phyloP scores from a whole-genome alignment of 169 alveolate species.

The Miamiensis avidus region DNA sequence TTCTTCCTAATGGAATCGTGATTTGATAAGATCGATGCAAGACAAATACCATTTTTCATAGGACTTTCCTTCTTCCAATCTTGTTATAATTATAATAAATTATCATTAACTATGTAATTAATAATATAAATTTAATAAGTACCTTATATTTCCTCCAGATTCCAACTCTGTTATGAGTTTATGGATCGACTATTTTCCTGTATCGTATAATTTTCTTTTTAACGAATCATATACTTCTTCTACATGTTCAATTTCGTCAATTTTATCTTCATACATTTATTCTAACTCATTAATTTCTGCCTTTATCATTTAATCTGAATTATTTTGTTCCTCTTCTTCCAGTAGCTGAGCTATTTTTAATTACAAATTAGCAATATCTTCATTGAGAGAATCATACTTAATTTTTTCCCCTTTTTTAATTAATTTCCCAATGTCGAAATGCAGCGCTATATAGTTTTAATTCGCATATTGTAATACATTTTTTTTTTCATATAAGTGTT shows the following conservation, averaged over 20 bases:
- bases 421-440: conserved; percentile 52
- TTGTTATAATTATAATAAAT: not conserved
- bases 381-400: conserved; percentile 39
- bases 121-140: not conserved
- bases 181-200: conserved; percentile 50
- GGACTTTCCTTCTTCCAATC: conserved; percentile 76
- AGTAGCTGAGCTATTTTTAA: conserved; percentile 22
- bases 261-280: conserved; percentile 50
- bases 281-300: conserved; percentile 47
- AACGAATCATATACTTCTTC: conserved; percentile 41
- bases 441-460: conserved; percentile 74
- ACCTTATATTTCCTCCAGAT: conserved; percentile 76
- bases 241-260: conserved; percentile 52
- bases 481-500: conserved; percentile 81
- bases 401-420: conserved; percentile 43
- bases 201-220: conserved; percentile 50
- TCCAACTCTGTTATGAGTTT: conserved; percentile 71
- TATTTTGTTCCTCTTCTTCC: conserved; percentile 18
- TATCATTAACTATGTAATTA: not conserved
- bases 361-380: conserved; percentile 38
- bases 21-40: conserved; percentile 59
- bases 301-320: conserved; percentile 20
- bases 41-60: conserved; percentile 73
- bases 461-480: conserved; percentile 83
- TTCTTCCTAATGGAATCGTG: conserved; percentile 58